A percentile compares a stretch with the other conserved stretches of the same genome.
Evolutionary conservation across 2,329 filamentous ascomycete genomes (phyloP).

Genomic region (Xylariaceae sp.): DNA sequence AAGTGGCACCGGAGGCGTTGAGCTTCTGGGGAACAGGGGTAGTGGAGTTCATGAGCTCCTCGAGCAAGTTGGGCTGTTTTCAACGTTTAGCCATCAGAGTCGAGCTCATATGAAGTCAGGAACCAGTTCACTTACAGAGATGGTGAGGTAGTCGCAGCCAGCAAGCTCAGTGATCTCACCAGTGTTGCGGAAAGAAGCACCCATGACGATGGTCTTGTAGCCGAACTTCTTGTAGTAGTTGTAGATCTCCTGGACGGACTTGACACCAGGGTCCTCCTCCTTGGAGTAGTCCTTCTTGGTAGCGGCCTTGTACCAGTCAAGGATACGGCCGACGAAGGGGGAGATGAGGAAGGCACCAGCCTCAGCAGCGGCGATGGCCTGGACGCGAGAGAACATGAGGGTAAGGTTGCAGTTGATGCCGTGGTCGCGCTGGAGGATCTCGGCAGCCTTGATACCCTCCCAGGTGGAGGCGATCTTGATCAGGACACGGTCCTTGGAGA

Average conservation of each 20-base stretch:
- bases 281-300: slow-evolving; percentile 90
- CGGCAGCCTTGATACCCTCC: slow-evolving; percentile 98
- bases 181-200: slow-evolving; percentile 91
- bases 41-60: slow-evolving; percentile 83
- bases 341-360: slow-evolving; percentile 96
- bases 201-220: slow-evolving; percentile 99
- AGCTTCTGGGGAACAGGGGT: slow-evolving; percentile 89
- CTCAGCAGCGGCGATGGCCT: slow-evolving; percentile 95
- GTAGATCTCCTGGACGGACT: slow-evolving; percentile 89
- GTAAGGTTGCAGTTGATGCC: slow-evolving; percentile 98
- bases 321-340: slow-evolving; percentile 96
- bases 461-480: slow-evolving; percentile 99
- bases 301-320: slow-evolving; percentile 98
- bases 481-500: slow-evolving; percentile 87
- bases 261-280: slow-evolving; percentile 91
- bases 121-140: slow-evolving; percentile 65
- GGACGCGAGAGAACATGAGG: slow-evolving; percentile 92
- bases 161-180: slow-evolving; percentile 98
- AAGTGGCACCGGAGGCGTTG: slow-evolving; percentile 58
- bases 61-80: slow-evolving; percentile 76
- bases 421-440: slow-evolving; percentile 93
- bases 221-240: slow-evolving; percentile 99
- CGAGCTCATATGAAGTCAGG: not conserved
- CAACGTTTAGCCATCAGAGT: not conserved
- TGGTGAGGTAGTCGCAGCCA: slow-evolving; percentile 98